Base-by-base conservation (phyloP, 192 early-diverging fungal genomes). In the Haplosporangium gracile region DNA sequence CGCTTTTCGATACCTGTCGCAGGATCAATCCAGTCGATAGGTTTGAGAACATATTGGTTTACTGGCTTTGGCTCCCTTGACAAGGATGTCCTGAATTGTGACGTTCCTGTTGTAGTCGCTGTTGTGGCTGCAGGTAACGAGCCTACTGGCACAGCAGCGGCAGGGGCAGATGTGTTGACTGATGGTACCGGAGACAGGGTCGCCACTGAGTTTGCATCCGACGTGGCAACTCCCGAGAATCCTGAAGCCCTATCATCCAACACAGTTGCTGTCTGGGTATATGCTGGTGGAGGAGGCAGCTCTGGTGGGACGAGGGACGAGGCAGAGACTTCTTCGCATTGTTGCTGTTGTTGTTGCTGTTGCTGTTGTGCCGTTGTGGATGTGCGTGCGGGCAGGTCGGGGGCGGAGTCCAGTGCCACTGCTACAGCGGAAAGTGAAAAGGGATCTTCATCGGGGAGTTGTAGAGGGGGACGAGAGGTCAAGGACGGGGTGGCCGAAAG, bases 31-130 rank as follows among this genome's bases (percentile, higher is more conserved):
- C 93, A 96, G 75, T 89, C 90, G 63, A 97, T 91, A 22, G 91
- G 90, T 81, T 97, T 97, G 6, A 97, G 89, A 29, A 93, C 91
- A 88, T 97, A 96, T 78, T 94, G 87, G 18, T 87, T 85, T 1
- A 75, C 75, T 36, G 75, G 68, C 16, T 77, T 65, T 34, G 72
- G 18, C 4, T 74, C 71, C 26, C 45, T 69, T 7, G 74, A 42
- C 24, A 70, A 45, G 4, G 80, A 26, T 57, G 65, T 69, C 39
- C 70, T 73, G 45, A 60, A 24, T 39, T 60, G 47, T 11, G 70
- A 49, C 49, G 38, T 18, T 55, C 24, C 49, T 40, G 24, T n/a
- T 39, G 29, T 65, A 16, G 71, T 42, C 45, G 15, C 13, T 47
- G 63, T 60, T 55, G 60, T 9, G 0, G 71, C n/a, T 69, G 69